Percentiles rank a stretch among this genome's conserved stretches.
Conservation (phyloP, 2,329 filamentous ascomycete genomes). For the Claviceps purpurea region DNA sequence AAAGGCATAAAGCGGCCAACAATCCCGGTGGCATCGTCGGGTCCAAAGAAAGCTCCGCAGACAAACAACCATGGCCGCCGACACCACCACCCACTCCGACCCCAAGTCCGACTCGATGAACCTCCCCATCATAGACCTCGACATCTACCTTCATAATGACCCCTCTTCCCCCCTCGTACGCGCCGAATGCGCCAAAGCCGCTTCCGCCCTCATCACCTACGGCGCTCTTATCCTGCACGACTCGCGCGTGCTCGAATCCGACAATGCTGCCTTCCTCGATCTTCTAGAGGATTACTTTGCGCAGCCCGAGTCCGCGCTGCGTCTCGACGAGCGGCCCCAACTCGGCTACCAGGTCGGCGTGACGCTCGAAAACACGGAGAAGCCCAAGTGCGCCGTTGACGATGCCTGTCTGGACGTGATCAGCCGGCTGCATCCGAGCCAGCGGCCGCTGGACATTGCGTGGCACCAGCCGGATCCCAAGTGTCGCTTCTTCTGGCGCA, state of each 20-base stretch:
- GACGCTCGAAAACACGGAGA: slow-evolving; percentile 50
- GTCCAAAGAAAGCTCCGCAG: not conserved
- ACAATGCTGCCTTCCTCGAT: slow-evolving; percentile 45
- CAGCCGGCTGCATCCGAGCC: slow-evolving; percentile 35
- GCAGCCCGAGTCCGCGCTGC: slow-evolving; percentile 34
- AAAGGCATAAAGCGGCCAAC: no score
- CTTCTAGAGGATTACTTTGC: slow-evolving; percentile 53
- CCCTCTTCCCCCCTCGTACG: slow-evolving; percentile 29
- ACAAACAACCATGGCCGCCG: not conserved
- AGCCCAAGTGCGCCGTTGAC: slow-evolving; percentile 49
- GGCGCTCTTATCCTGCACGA: slow-evolving; percentile 48
- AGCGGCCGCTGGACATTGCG: slow-evolving; percentile 45
- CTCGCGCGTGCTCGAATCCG: slow-evolving; percentile 39
- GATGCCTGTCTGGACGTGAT: slow-evolving; percentile 47
- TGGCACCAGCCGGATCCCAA: slow-evolving; percentile 46
- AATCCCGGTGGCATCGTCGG: no score
- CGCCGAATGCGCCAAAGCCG: slow-evolving; percentile 40
- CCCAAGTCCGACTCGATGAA: slow-evolving; percentile 31
- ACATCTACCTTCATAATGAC: slow-evolving; percentile 36
- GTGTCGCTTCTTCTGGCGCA: slow-evolving; percentile 50
- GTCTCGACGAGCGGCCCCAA: slow-evolving; percentile 40
- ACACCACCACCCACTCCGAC: not conserved
- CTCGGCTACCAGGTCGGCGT: slow-evolving; percentile 48
- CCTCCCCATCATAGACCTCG: slow-evolving; percentile 45
- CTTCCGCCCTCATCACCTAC: slow-evolving; percentile 43